Evolutionary conservation across 768 basidiomycete genomes (phyloP), one percentile per base, ranked within the genome.

Genomic region (Auricularia sp.): DNA sequence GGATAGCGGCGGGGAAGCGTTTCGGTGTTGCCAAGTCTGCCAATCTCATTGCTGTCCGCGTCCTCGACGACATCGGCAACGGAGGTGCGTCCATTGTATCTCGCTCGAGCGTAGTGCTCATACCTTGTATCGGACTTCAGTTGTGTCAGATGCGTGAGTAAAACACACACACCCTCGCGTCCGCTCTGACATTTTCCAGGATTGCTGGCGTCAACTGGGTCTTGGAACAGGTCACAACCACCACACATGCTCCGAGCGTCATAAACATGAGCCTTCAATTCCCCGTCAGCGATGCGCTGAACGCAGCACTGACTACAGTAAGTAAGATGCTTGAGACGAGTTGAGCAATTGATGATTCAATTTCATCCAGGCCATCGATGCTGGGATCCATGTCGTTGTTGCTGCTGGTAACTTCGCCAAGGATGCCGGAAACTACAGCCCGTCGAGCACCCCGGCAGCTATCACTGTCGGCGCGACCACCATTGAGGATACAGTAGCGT

Each of bases 21-120:
- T 98, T 92, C 71, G 97, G 97, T 77, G 93, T 99, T 58, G 94
- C 97, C 61, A 98, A 99, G 86, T 82, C 82, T 66, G 96, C 94
- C 63, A 82, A 91, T 66, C 82, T 96, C 69, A 81, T 89, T 67
- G 93, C 93, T 39, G 93, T 96, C 33, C 12, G 56, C 21, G 23
- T 14, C 4, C 4, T 29, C 8, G 34, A 23, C 34, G 34, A 29
- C 71, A 78, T 63, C 70, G 70, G 54, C 76, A 78, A 61, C 53
- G 60, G 35, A 76, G 76, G 72, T 76, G 62, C 18, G 71, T 67
- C 12, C 3, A 14, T 18, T 18, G 21, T 10, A 51, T 6, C 18
- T 51, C 18, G 21, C 47, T 11, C 6, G 18, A 51, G 6, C 47
- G 47, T 18, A 21, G 11, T 51, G 10, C 5, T 6, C 11, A 51